Evolutionary conservation across 352 stramenopile genomes (phyloP).

Genomic region (Blastocystis sp.): DNA sequence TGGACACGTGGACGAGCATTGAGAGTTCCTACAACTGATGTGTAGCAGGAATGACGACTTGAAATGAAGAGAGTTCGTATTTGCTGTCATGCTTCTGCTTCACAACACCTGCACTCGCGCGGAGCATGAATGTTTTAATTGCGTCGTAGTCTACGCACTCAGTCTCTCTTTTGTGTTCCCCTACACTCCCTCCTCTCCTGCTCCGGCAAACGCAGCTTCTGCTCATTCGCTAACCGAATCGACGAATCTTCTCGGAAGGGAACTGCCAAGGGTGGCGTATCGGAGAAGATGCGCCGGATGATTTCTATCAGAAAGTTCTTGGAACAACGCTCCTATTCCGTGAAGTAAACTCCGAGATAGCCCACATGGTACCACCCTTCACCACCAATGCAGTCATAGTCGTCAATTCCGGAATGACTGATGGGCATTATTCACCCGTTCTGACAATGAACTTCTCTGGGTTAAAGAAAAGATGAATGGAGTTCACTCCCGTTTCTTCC

Average conservation of each 20-base stretch:
- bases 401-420: not conserved
- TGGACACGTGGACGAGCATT: slow-evolving; percentile 56
- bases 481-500: too few relatives aligned
- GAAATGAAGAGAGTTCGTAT: slow-evolving; percentile 64
- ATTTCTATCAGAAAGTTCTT: slow-evolving; percentile 69
- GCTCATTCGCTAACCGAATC: slow-evolving; percentile 55
- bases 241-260: slow-evolving; percentile 22
- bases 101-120: slow-evolving; percentile 40
- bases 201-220: slow-evolving; percentile 61
- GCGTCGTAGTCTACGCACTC: slow-evolving; percentile 55
- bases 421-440: not conserved
- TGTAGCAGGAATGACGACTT: not conserved
- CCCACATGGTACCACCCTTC: slow-evolving; percentile 56
- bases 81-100: slow-evolving; percentile 49
- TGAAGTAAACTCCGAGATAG: too few relatives aligned
- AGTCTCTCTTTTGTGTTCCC: not conserved
- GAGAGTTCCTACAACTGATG: slow-evolving; percentile 38
- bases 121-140: slow-evolving; percentile 50
- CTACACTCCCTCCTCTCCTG: slow-evolving; percentile 70
- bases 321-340: slow-evolving; percentile 66
- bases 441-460: too few relatives aligned
- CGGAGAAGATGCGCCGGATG: slow-evolving; percentile 29
- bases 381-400: slow-evolving; percentile 65
- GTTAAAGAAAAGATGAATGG: too few relatives aligned
- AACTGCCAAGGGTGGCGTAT: slow-evolving; percentile 34